These are phyloP conservation scores for Calonectria pauciramosa DNA, from an alignment of 2,329 filamentous ascomycete species.

Conservation along the genomic window DNA sequence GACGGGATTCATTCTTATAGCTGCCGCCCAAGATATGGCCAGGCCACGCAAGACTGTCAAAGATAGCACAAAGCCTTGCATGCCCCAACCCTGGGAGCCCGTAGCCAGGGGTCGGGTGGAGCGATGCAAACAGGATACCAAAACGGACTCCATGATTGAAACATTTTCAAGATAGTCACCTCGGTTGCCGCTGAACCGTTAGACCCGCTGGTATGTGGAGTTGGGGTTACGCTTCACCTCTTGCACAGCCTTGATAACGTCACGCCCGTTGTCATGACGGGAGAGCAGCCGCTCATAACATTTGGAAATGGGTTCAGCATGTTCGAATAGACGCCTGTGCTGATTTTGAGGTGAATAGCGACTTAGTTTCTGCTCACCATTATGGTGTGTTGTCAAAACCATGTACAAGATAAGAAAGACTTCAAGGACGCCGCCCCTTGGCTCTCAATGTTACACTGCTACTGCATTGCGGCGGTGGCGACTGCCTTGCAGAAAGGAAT, in stretches of 20 bases:
- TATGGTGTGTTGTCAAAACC: not conserved
- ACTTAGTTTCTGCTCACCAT: not conserved
- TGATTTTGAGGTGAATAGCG: not conserved
- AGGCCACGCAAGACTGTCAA: conserved; percentile 2
- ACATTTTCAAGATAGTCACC: not conserved
- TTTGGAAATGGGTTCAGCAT: not conserved
- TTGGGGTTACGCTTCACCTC: not conserved
- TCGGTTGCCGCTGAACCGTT: not conserved
- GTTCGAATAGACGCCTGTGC: not conserved
- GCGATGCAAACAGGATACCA: not conserved
- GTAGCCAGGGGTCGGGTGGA: not conserved
- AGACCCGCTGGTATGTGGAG: not conserved
- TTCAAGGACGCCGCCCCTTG: not conserved
- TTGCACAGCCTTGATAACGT: not conserved
- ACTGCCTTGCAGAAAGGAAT: not conserved
- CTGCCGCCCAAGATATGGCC: not conserved
- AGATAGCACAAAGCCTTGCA: not conserved
- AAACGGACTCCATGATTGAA: not conserved
- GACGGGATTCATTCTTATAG: not conserved
- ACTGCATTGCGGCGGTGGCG: not conserved
- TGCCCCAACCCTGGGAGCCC: not conserved
- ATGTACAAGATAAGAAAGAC: not conserved
- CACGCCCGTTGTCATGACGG: not conserved
- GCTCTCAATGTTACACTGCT: not conserved
- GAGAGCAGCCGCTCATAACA: not conserved